Evolutionary conservation across 805 yeast genomes (phyloP).

Genomic region (Candida gorgasii): DNA sequence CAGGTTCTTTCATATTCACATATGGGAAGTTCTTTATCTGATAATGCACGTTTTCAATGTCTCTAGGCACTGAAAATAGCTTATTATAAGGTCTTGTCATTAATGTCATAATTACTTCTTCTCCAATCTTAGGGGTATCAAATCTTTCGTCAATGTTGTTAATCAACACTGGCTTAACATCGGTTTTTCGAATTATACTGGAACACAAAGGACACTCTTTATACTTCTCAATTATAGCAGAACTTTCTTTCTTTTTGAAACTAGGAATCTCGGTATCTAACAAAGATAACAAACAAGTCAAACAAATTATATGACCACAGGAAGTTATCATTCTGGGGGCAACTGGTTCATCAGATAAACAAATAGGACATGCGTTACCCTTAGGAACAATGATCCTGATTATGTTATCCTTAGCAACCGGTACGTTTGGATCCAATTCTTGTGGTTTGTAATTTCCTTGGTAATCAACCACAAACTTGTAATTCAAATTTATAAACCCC

Average conservation of each 20-base stretch:
- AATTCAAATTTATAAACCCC: conserved; percentile 78
- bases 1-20: conserved; percentile 31
- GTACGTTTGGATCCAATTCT: conserved; percentile 71
- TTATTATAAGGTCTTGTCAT: conserved; percentile 52
- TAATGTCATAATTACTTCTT: conserved; percentile 58
- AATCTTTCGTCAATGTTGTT: conserved; percentile 51
- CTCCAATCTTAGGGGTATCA: conserved; percentile 58
- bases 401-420: conserved; percentile 60
- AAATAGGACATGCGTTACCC: conserved; percentile 88
- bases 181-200: conserved; percentile 50
- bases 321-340: conserved; percentile 90
- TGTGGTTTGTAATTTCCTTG: conserved; percentile 57
- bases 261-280: conserved; percentile 54
- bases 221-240: conserved; percentile 44
- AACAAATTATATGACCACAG: conserved; percentile 93
- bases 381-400: conserved; percentile 73
- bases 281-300: conserved; percentile 74
- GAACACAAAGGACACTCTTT: conserved; percentile 84
- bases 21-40: conserved; percentile 52
- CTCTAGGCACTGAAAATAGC: conserved; percentile 51
- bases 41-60: conserved; percentile 24
- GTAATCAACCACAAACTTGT: conserved; percentile 76
- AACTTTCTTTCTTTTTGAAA: conserved; percentile 35
- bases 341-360: conserved; percentile 76
- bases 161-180: conserved; percentile 63